Base-by-base conservation (phyloP, 331 rosid species). In the Stylosanthes scabra region DNA sequence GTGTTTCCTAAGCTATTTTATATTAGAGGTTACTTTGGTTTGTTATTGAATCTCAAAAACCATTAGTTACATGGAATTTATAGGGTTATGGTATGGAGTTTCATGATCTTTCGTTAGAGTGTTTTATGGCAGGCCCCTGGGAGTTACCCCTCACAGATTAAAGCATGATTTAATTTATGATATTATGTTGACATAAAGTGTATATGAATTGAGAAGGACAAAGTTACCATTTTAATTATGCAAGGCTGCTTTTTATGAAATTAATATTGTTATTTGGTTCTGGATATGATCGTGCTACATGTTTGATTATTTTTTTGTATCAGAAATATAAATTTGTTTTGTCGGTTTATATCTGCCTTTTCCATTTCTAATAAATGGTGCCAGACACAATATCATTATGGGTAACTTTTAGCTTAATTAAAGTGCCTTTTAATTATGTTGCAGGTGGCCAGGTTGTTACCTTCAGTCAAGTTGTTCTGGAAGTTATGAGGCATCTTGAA, bases 401-500 rank as follows among this genome's bases (percentile, higher is more conserved):
- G 57, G 37, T n/a, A 74, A 76, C 6, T 78, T 74, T 76, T 74
- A 46, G 72, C 84, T 58, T 40, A 63, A 50, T 50, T 13, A 7
- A 68, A 47, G 68, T 72, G 73, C 46, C 60, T 83, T 80, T 54
- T 62, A 60, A 71, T 78, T 27, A 14, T 86, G 59, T 81, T 80
- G 74, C 97, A 91, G 99, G 85, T 71, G 93, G 70, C 61, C 97
- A 82, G 74, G 77, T 77, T 78, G 92, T 95, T 82, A 72, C 99
- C 77, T 95, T 95, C 83, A 83, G 93, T 85, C 97, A 95, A 82
- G 97, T 95, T 81, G 97, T 95, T 83, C 88, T 92, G 65, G 97
- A 90, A 81, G 99, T 95, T 77, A 95, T 92, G 99, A 88, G 99
- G 87, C 99, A 95, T 82, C 97, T 95, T 67, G 99, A 95, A 79